A percentile compares a stretch with the other conserved stretches of the same genome.
These are phyloP conservation scores for Entomortierella beljakovae DNA, from an alignment of 192 early-diverging fungal genomes.

Conservation along the genomic window DNA sequence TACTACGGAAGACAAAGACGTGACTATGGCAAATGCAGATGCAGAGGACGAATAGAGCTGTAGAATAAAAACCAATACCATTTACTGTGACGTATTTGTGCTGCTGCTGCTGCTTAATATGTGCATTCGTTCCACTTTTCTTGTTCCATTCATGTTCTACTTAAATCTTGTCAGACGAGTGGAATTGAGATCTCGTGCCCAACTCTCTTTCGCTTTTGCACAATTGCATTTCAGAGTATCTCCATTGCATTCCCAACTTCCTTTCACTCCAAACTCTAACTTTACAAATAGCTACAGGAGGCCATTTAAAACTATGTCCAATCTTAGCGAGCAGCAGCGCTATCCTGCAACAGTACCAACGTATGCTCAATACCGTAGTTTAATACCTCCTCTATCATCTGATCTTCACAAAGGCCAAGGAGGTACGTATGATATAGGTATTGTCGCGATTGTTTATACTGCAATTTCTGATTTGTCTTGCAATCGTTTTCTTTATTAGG, in stretches of 20 bases:
- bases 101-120: too few relatives aligned
- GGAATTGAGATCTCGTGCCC: too few relatives aligned
- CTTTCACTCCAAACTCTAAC: background rate
- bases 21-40: constrained; percentile 27
- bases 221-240: background rate
- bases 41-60: constrained; percentile 25
- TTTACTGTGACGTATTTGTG: background rate
- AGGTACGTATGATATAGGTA: constrained; percentile 51
- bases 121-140: too few relatives aligned
- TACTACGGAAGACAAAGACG: constrained; percentile 25
- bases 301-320: constrained; percentile 10
- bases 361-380: constrained; percentile 20
- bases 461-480: background rate
- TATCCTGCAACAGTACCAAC: constrained; percentile 11
- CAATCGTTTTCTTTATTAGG: constrained; percentile 55
- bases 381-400: constrained; percentile 70
- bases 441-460: background rate
- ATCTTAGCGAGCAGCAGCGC: constrained; percentile 17
- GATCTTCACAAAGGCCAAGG: constrained; percentile 85
- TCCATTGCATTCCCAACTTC: background rate
- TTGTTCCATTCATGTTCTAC: too few relatives aligned
- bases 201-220: too few relatives aligned
- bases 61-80: too few relatives aligned
- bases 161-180: too few relatives aligned
- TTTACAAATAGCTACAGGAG: background rate